phyloP scores from a whole-genome alignment of 2,329 filamentous ascomycete genomes.

The Pseudogymnoascus sp. region DNA sequence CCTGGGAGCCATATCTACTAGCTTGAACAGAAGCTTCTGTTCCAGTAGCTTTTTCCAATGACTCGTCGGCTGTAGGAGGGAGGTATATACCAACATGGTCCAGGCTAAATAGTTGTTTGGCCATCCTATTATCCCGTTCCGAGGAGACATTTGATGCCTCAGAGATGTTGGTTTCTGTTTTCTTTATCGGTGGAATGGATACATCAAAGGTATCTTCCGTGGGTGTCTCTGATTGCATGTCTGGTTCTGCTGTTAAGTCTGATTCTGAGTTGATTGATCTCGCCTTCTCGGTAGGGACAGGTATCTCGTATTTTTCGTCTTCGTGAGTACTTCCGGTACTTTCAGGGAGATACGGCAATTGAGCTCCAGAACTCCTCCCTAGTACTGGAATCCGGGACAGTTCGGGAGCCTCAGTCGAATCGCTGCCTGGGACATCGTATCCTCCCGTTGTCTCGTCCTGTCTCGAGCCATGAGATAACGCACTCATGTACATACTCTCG shows the following conservation, averaged over 20 bases:
- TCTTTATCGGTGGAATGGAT: slow-evolving; percentile 15
- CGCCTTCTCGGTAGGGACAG: not conserved
- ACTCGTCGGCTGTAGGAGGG: slow-evolving; percentile 15
- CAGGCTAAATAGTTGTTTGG: slow-evolving; percentile 30
- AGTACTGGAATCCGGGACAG: not conserved
- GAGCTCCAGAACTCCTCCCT: not conserved
- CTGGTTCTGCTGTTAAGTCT: slow-evolving; percentile 1
- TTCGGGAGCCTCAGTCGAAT: not conserved
- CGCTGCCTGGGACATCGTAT: not conserved
- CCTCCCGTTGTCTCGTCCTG: slow-evolving; percentile 12
- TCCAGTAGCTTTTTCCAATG: slow-evolving; percentile 8
- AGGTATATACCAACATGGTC: slow-evolving; percentile 31
- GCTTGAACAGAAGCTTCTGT: not conserved
- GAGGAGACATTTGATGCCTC: slow-evolving; percentile 23
- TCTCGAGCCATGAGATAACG: slow-evolving; percentile 42
- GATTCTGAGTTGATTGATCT: not conserved
- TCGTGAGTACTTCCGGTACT: not conserved
- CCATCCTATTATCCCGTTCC: slow-evolving; percentile 23
- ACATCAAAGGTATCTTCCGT: not conserved
- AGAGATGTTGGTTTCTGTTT: slow-evolving; percentile 20
- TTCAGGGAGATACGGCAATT: not conserved
- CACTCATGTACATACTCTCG: slow-evolving; percentile 81
- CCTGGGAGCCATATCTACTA: slow-evolving; percentile 9
- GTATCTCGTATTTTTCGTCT: not conserved
- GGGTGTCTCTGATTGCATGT: slow-evolving; percentile 11